Evolutionary conservation across 2,329 filamentous ascomycete species (phyloP).

Genomic region (Diaporthe sp.): DNA sequence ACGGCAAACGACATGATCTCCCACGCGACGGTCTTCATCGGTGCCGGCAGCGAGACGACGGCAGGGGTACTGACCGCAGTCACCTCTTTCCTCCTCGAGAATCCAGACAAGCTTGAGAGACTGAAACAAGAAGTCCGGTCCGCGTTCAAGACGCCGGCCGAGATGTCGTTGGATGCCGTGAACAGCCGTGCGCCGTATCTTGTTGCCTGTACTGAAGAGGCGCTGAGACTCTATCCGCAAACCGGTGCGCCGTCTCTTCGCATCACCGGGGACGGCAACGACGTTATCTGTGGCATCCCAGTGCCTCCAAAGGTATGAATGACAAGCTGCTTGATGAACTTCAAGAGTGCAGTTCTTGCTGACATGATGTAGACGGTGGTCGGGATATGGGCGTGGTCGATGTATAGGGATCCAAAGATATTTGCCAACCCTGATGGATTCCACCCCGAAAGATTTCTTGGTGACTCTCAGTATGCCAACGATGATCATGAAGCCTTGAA

Average conservation of each 20-base stretch:
- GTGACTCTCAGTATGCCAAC: constrained; percentile 47
- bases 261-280: neutral
- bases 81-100: constrained; percentile 2
- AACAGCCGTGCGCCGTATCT: neutral
- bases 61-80: constrained; percentile 10
- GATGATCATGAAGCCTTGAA: constrained; percentile 57
- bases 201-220: constrained; percentile 1
- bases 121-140: constrained; percentile 10
- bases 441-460: constrained; percentile 59
- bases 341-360: neutral
- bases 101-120: neutral
- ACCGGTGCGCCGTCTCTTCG: neutral
- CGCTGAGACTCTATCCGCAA: neutral
- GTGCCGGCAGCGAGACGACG: constrained; percentile 20
- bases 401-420: neutral
- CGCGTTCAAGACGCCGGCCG: neutral
- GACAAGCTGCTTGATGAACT: rapidly evolving
- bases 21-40: constrained; percentile 11
- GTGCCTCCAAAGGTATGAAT: neutral
- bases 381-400: neutral
- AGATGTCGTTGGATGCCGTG: neutral
- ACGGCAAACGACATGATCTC: constrained; percentile 3
- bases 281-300: constrained; percentile 5
- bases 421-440: constrained; percentile 42
- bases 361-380: neutral